Evolutionary conservation across 2,329 filamentous ascomycete species (phyloP).

Genomic region (Nigrospora oryzae): DNA sequence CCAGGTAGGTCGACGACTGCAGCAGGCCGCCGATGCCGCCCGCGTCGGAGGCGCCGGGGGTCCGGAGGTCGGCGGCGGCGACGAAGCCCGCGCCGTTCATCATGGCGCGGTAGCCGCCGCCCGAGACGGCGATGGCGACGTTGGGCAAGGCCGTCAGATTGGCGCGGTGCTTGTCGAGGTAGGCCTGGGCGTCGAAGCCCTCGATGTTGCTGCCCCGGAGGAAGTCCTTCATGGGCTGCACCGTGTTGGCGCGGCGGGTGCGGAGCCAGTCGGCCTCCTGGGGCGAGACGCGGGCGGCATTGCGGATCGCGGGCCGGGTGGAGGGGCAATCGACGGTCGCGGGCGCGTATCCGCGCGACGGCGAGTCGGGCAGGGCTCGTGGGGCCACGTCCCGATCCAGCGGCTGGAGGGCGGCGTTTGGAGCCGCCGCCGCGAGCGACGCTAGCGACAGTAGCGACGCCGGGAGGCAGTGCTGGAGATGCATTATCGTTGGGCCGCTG

Average conservation of each 20-base stretch:
- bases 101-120: constrained; percentile 65
- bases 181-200: constrained; percentile 51
- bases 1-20: constrained; percentile 63
- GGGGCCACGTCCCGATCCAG: constrained; percentile 1
- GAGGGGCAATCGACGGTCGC: constrained; percentile 59
- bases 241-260: constrained; percentile 61
- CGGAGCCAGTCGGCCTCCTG: constrained; percentile 69
- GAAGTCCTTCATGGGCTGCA: constrained; percentile 67
- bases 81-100: constrained; percentile 62
- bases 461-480: no score
- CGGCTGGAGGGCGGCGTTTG: neutral
- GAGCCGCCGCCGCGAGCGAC: neutral
- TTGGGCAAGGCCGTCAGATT: constrained; percentile 46
- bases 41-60: constrained; percentile 44
- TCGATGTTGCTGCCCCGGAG: constrained; percentile 64
- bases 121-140: constrained; percentile 61
- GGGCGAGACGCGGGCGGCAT: constrained; percentile 51
- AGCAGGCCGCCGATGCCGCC: constrained; percentile 61
- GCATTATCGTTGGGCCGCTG: neutral
- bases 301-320: constrained; percentile 59
- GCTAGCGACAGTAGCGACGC: neutral
- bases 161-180: constrained; percentile 57
- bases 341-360: constrained; percentile 61
- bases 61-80: constrained; percentile 60
- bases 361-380: constrained; percentile 28